These are phyloP conservation scores for Cercospora sp. DNA, from an alignment of 2,329 filamentous ascomycete genomes.

Conservation along the genomic window DNA sequence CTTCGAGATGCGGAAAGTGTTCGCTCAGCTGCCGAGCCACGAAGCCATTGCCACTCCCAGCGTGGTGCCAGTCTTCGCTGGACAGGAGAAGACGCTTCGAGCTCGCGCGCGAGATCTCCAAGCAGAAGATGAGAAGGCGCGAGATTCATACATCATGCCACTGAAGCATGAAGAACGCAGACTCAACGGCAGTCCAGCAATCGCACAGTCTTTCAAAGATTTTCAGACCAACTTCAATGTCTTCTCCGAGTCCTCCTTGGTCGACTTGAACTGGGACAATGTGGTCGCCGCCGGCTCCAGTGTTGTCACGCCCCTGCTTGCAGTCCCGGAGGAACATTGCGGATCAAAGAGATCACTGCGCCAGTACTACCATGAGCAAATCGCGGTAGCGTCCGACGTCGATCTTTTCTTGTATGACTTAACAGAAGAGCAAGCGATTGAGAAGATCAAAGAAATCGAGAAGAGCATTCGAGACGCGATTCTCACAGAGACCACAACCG, in stretches of 20 bases:
- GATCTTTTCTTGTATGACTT: slow-evolving; percentile 83
- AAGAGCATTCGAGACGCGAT: slow-evolving; percentile 71
- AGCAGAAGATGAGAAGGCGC: slow-evolving; percentile 60
- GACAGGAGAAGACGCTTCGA: slow-evolving; percentile 56
- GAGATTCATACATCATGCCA: slow-evolving; percentile 67
- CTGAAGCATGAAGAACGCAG: slow-evolving; percentile 64
- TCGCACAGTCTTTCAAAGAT: slow-evolving; percentile 65
- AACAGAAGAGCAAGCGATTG: slow-evolving; percentile 71
- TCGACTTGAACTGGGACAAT: slow-evolving; percentile 78
- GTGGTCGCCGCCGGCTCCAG: slow-evolving; percentile 79
- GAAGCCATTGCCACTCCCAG: slow-evolving; percentile 61
- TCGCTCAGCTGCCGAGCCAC: slow-evolving; percentile 66
- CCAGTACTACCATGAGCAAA: slow-evolving; percentile 74
- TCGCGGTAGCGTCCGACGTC: slow-evolving; percentile 81
- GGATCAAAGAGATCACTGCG: slow-evolving; percentile 45
- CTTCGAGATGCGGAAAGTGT: slow-evolving; percentile 63
- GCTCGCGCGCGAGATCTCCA: slow-evolving; percentile 62
- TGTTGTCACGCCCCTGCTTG: slow-evolving; percentile 75
- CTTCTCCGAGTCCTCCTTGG: slow-evolving; percentile 76
- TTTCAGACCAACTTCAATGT: slow-evolving; percentile 78
- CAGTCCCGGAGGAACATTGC: slow-evolving; percentile 55
- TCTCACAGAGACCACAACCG: slow-evolving; percentile 77
- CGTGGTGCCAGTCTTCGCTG: slow-evolving; percentile 64
- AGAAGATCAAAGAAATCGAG: slow-evolving; percentile 85
- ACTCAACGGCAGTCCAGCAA: slow-evolving; percentile 62